A percentile compares a stretch with the other conserved stretches of the same genome.
These are phyloP conservation scores for Pseudocercospora fijiensis DNA, from an alignment of 2,329 filamentous ascomycete species.

Conservation along the genomic window DNA sequence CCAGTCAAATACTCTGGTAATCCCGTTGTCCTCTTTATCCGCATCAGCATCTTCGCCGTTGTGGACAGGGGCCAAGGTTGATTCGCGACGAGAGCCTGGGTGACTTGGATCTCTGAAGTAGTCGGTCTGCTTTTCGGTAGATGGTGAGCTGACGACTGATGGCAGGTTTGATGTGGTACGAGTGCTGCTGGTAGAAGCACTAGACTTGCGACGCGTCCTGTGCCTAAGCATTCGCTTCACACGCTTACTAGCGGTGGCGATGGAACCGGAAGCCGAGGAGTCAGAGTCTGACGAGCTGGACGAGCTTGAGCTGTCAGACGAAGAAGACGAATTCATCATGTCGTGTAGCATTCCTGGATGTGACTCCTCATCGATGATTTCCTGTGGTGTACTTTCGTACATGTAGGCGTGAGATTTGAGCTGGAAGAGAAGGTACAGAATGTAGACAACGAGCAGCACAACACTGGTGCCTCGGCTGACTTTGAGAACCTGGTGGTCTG, in stretches of 20 bases:
- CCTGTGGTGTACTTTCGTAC: constrained; percentile 88
- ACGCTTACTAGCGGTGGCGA: constrained; percentile 67
- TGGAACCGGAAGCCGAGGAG: constrained; percentile 60
- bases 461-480: constrained; percentile 90
- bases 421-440: constrained; percentile 83
- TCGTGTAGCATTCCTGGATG: constrained; percentile 80
- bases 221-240: constrained; percentile 68
- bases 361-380: constrained; percentile 87
- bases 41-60: constrained; percentile 61
- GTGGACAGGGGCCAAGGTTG: constrained; percentile 44
- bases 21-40: constrained; percentile 42
- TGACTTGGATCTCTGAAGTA: constrained; percentile 41
- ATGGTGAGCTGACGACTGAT: constrained; percentile 49
- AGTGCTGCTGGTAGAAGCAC: constrained; percentile 67
- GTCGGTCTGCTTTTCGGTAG: constrained; percentile 40
- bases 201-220: constrained; percentile 73
- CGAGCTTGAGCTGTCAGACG: constrained; percentile 50
- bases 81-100: constrained; percentile 38
- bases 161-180: constrained; percentile 45
- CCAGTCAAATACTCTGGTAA: constrained; percentile 25
- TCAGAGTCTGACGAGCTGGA: constrained; percentile 61
- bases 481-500: constrained; percentile 71
- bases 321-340: constrained; percentile 69
- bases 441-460: constrained; percentile 77
- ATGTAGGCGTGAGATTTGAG: constrained; percentile 89